These are phyloP conservation scores for Phytophthora meadii DNA, from an alignment of 352 stramenopile genomes.

Conservation along the genomic window DNA sequence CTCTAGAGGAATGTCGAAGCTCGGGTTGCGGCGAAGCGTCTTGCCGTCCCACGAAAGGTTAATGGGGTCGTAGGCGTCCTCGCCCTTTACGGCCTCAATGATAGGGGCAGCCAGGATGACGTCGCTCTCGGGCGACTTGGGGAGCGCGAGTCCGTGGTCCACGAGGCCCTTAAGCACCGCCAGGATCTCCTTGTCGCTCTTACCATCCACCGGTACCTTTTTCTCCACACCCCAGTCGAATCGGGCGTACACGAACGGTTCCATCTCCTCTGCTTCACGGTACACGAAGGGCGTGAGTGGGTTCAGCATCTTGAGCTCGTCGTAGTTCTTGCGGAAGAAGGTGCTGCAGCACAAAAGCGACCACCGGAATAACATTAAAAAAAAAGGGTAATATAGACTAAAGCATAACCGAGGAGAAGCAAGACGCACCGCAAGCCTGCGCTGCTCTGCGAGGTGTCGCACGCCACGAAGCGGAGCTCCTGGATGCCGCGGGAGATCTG, in stretches of 20 bases:
- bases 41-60: conserved; percentile 89
- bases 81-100: conserved; percentile 69
- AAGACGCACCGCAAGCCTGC: conserved; percentile 73
- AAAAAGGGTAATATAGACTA: background rate
- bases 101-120: conserved; percentile 75
- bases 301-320: conserved; percentile 91
- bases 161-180: conserved; percentile 80
- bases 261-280: conserved; percentile 86
- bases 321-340: conserved; percentile 90
- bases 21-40: conserved; percentile 80
- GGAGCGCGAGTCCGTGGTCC: conserved; percentile 70
- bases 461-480: conserved; percentile 87
- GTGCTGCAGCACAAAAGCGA: conserved; percentile 41
- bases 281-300: conserved; percentile 85
- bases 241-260: conserved; percentile 89
- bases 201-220: conserved; percentile 84
- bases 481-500: conserved; percentile 89
- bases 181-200: conserved; percentile 86
- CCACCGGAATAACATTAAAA: conserved; percentile 14
- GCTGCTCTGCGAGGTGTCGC: conserved; percentile 87
- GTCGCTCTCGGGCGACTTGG: conserved; percentile 90
- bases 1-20: conserved; percentile 82
- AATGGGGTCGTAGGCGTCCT: conserved; percentile 79
- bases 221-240: conserved; percentile 89
- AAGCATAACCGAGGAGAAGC: background rate